Evolutionary conservation across 192 early-diverging fungal genomes (phyloP), one percentile per base, ranked within the genome.

Genomic region (Nowakowskiella sp.): DNA sequence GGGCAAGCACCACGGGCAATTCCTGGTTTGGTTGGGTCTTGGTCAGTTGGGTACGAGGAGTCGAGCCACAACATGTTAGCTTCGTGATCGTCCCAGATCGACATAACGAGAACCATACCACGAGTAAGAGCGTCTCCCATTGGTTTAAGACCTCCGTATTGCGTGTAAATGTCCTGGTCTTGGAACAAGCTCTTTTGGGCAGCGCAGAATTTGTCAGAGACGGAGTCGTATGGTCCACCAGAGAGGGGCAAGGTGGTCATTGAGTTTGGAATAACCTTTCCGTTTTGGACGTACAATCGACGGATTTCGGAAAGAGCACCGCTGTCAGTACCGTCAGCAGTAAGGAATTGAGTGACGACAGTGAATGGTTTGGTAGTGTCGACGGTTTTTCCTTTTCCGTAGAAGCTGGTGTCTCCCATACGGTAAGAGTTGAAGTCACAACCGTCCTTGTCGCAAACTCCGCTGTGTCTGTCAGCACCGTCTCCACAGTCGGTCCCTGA

Each of bases 401-500:
- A 68, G 50, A 66, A 68, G 60, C 13, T 55, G 16, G 31, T 56
- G 23, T 52, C 51, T 9, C 66, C 66, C 48, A 39, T 60, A 19
- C 66, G 43, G 50, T 63, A 68, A 13, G 66, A 49, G 55, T 68
- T 68, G 33, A 61, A 68, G 46, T 68, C 66, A 29, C 55, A 58
- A 45, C 66, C 66, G 45, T 68, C 66, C 59, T 68, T 68, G 59
- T 68, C 66, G 34, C 66, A 68, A 1, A 43, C 22, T 22, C 66
- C 66, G 9, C 34, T 53, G 28, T 54, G 42, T 25, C 66, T 53
- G 44, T 63, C 24, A 5, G 21, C 49, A 24, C 66, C 66, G 27
- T 61, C 50, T 2, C 66, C 66, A 31, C 66, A 68, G 16, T 64
- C 58, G 21, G 32, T 36, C 30, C 27, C 64, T 19, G 25, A 44